These are phyloP conservation scores for Phytophthora pinifolia DNA, from an alignment of 352 stramenopile species.

Conservation along the genomic window DNA sequence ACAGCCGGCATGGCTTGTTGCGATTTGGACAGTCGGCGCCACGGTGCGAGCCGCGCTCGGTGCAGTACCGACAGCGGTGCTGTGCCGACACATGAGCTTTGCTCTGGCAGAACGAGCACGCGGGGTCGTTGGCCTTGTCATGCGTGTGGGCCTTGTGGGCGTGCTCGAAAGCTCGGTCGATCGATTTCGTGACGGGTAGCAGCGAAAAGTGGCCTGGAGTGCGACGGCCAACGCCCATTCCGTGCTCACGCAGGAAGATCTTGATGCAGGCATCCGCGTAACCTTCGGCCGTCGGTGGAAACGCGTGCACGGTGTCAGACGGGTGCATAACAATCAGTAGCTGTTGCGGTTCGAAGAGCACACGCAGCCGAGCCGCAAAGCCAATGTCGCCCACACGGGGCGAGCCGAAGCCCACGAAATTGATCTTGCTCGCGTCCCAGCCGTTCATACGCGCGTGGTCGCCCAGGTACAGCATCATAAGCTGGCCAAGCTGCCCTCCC, in stretches of 20 bases:
- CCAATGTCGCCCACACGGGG: constrained; percentile 76
- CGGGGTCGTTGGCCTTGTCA: constrained; percentile 26
- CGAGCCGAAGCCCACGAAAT: constrained; percentile 83
- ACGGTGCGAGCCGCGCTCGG: constrained; percentile 73
- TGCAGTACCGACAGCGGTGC: constrained; percentile 84
- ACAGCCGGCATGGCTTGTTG: constrained; percentile 65
- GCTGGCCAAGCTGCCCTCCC: constrained; percentile 78
- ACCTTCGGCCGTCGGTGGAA: constrained; percentile 77
- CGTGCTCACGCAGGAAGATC: constrained; percentile 80
- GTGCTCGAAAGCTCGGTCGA: constrained; percentile 75
- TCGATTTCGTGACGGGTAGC: constrained; percentile 70
- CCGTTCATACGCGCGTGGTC: constrained; percentile 76
- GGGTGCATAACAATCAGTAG: constrained; percentile 86
- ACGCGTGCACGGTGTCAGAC: constrained; percentile 80
- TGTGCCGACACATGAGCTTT: constrained; percentile 65
- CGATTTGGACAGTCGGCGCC: constrained; percentile 73
- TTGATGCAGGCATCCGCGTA: constrained; percentile 82
- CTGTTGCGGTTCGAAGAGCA: constrained; percentile 80
- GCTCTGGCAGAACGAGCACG: constrained; percentile 65
- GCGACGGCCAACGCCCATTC: constrained; percentile 62
- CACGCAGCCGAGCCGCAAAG: constrained; percentile 68
- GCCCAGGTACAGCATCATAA: constrained; percentile 80
- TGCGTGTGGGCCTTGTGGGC: constrained; percentile 50
- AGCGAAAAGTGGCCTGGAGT: constrained; percentile 73
- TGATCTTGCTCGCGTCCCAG: constrained; percentile 78